Evolutionary conservation across 2,329 filamentous ascomycete species (phyloP), one percentile per base, ranked within the genome.

Genomic region (Gaeumannomyces tritici): DNA sequence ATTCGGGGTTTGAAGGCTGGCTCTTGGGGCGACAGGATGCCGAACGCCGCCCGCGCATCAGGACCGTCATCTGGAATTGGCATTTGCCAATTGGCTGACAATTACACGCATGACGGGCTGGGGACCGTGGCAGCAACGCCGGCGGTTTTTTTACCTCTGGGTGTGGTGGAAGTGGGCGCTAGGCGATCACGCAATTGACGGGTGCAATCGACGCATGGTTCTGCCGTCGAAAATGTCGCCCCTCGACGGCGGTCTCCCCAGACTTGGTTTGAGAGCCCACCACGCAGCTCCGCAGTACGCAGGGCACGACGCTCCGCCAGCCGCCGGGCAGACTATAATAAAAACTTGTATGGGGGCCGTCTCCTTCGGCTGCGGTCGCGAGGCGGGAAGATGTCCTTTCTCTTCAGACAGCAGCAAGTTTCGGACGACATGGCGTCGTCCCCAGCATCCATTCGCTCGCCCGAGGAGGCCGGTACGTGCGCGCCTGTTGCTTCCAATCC

Each of bases 391-490:
- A 71, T 74, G 73, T 73, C 73, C 66, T 73, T 70, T 65, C 69
- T 73, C 67, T 71, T 72, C 65, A 69, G 69, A 69, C 72, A 71
- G 63, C 65, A 66, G 66, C 68, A 68, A 66, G 70, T 69, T 64
- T 35, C 63, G 63, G 64, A 59, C 47, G 69, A 26, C 24, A 56
- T 70, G 69, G 69, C 67, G 55, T 35, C 60, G 33, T 55, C 60
- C n/a, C 54, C 60, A 47, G 60, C 54, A 21, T 56, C 51, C 24
- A 80, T 86, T 72, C 79, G 79, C 71, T 85, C 83, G 75, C 80
- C 84, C 72, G 81, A 84, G 77, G 84, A 87, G 79, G 84, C 84
- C 67, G 83, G 84, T 87, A 80, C 71, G 82, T 83, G 54, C 28
- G 11, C 3, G 13, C 35, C 35, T 42, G 18, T 51, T 51, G 18